phyloP scores from a whole-genome alignment of 305 asterid genomes.

The Rubia peregrina region DNA sequence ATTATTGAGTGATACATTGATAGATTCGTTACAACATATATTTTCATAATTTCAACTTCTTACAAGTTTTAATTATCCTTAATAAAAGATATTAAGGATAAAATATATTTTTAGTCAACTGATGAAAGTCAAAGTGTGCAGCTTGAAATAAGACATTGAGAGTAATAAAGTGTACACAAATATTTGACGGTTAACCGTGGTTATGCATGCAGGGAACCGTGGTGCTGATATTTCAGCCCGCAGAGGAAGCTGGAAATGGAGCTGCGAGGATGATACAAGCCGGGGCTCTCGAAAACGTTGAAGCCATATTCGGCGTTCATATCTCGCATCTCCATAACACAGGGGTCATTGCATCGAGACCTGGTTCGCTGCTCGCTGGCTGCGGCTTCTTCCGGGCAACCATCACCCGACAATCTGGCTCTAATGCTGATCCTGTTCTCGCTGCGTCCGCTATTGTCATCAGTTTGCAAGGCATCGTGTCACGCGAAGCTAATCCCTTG shows the following conservation, averaged over 20 bases:
- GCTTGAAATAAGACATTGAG: too few relatives aligned
- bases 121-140: too few relatives aligned
- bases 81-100: too few relatives aligned
- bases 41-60: too few relatives aligned
- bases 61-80: too few relatives aligned
- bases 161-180: background rate
- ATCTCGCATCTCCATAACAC: constrained; percentile 63
- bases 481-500: constrained; percentile 82
- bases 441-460: constrained; percentile 91
- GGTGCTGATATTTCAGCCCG: constrained; percentile 75
- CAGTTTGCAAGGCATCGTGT: constrained; percentile 75
- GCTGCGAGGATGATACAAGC: constrained; percentile 72
- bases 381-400: constrained; percentile 83
- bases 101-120: too few relatives aligned
- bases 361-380: constrained; percentile 88
- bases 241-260: constrained; percentile 93
- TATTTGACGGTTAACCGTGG: background rate
- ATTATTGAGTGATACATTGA: too few relatives aligned
- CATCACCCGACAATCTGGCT: constrained; percentile 28
- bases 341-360: constrained; percentile 66
- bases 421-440: constrained; percentile 44
- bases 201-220: constrained; percentile 58
- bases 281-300: constrained; percentile 62
- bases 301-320: constrained; percentile 73
- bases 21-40: too few relatives aligned